Base-by-base conservation (phyloP, 805 yeast genomes). In the Hanseniaspora clermontiae region DNA sequence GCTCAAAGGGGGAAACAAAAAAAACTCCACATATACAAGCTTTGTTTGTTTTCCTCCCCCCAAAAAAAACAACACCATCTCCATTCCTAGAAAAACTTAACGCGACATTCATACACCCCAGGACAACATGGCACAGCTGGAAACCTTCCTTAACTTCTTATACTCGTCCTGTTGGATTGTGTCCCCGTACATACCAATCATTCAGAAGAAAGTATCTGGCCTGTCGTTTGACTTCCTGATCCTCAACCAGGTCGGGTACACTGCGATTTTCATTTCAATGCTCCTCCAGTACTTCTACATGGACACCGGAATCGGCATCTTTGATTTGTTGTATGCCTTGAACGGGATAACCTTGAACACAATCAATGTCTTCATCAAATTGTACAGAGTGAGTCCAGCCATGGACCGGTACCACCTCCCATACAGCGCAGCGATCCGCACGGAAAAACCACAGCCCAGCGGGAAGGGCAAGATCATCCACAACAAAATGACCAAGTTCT, bases 181-280 rank as follows among this genome's bases (percentile, higher is more conserved):
- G 7, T 43, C 55, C 7, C 55, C 55, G 5, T 51, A 51, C n/a
- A 34, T 51, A 2, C 55, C 55, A 17, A 43, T 51, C 2, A 7
- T 51, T 3, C 55, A 51, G n/a, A 27, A 27, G 10, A 51, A 43
- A 27, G 27, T 51, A 0, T 77, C 76, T 52, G 80, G 81, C 0
- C 62, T 78, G 1, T 78, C 82, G 0, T 60, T 72, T 3, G 83
- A 79, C 60, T 77, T 72, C 58, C 64, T 76, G 2, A 64, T 72
- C 27, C 58, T 79, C 49, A 79, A 78, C 60, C 67, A 72, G 2
- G 61, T 73, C 1, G 83, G 83, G 0, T 78, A 78, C 59, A 43
- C 71, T 2, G 73, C 77, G 15, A 67, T 77, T 47, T 62, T 76
- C 4, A 53, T 65, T 1, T 77, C 82, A 0, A 65, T 77, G 60